These are phyloP conservation scores for Diplodia scrobiculata DNA, from an alignment of 2,329 filamentous ascomycete genomes.

Conservation along the genomic window DNA sequence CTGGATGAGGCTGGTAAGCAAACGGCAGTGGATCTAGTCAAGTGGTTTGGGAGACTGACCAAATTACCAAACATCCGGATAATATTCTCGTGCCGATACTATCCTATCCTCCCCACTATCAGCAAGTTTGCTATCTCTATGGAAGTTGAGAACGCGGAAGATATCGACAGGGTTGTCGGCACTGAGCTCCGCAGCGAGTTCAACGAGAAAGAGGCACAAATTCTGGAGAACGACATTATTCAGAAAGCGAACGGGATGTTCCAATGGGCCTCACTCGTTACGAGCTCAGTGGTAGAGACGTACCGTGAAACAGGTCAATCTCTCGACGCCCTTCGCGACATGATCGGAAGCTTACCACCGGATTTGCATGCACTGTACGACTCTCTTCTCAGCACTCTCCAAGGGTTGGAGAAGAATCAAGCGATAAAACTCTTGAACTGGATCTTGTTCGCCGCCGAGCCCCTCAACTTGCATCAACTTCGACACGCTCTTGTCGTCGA, in stretches of 20 bases:
- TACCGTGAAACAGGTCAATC: neutral
- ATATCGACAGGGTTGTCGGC: neutral
- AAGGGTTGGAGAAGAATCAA: neutral
- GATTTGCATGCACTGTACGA: neutral
- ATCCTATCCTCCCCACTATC: neutral
- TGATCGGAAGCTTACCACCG: neutral
- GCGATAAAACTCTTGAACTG: neutral
- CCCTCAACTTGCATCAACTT: neutral
- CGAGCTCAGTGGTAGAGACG: neutral
- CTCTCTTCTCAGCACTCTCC: neutral
- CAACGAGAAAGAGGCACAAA: neutral
- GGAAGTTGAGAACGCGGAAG: neutral
- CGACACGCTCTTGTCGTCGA: neutral
- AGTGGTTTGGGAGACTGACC: neutral
- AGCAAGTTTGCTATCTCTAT: neutral
- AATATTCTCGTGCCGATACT: neutral
- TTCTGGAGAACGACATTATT: neutral
- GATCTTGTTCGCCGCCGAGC: neutral
- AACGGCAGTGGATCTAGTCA: neutral
- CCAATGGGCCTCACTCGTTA: neutral
- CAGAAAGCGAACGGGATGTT: constrained; percentile 1
- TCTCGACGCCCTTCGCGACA: neutral
- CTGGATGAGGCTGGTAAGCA: neutral
- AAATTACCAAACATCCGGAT: neutral
- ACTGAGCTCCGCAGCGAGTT: neutral